These are phyloP conservation scores for Millerozyma miso DNA, from an alignment of 805 yeast species.

Conservation along the genomic window DNA sequence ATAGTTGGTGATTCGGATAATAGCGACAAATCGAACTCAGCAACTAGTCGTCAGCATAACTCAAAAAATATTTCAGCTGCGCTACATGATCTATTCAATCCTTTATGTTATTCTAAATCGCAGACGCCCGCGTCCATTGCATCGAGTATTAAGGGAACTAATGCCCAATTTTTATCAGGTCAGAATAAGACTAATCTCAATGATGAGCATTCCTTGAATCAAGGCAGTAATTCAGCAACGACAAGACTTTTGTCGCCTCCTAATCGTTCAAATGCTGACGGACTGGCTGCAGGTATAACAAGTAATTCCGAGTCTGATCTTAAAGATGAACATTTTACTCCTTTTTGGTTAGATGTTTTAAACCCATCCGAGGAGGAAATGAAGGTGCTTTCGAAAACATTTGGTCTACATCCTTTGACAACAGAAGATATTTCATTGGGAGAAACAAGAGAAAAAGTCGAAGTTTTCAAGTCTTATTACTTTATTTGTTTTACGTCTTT, in stretches of 20 bases:
- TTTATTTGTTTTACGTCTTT: conserved; percentile 74
- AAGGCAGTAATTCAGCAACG: not conserved
- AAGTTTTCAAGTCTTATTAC: conserved; percentile 84
- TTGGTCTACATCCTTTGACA: conserved; percentile 93
- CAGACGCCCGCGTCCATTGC: conserved; percentile 7
- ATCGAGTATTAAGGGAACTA: not conserved
- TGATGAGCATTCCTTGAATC: not conserved
- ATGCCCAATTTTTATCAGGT: not conserved
- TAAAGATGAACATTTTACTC: conserved; percentile 14
- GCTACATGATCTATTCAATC: conserved; percentile 23
- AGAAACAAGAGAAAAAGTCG: conserved; percentile 94
- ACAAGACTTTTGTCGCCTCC: not conserved
- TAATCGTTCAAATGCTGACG: not conserved
- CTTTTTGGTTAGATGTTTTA: conserved; percentile 81
- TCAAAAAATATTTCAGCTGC: conserved; percentile 6
- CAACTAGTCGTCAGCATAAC: conserved; percentile 3
- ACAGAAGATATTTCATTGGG: conserved; percentile 93
- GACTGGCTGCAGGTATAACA: conserved; percentile 5
- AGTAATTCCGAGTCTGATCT: conserved; percentile 9
- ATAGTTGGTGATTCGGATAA: conserved; percentile 19
- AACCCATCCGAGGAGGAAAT: conserved; percentile 96
- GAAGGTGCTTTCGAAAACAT: conserved; percentile 85
- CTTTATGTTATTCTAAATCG: conserved; percentile 15
- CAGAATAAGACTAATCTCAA: not conserved
- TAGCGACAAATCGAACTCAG: conserved; percentile 2